phyloP scores from a whole-genome alignment of 306 rosid species.

The Quercus glauca region DNA sequence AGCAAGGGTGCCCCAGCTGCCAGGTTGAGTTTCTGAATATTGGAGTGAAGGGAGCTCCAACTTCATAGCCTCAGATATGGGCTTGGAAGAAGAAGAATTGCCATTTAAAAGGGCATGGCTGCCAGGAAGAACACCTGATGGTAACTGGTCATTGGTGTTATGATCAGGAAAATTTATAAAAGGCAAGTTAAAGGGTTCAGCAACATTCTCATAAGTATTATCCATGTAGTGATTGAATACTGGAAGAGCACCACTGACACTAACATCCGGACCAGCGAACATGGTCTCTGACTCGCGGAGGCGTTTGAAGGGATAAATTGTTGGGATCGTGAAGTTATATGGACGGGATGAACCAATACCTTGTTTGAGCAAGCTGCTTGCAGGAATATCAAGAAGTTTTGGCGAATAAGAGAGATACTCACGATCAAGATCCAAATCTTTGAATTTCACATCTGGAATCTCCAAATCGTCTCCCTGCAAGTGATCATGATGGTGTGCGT shows the following conservation, averaged over 20 bases:
- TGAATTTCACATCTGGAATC: conserved; percentile 47
- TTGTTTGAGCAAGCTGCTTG: conserved; percentile 38
- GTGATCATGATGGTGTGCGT: conserved; percentile 25
- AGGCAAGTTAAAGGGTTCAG: conserved; percentile 32
- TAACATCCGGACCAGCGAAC: conserved; percentile 24
- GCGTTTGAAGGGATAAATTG: conserved; percentile 40
- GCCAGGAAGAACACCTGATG: conserved; percentile 37
- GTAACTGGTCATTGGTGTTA: conserved; percentile 23
- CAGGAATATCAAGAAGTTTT: conserved; percentile 30
- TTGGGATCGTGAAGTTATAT: conserved; percentile 30
- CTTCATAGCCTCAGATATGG: conserved; percentile 55
- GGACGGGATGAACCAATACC: conserved; percentile 34
- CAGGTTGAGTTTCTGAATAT: conserved; percentile 62
- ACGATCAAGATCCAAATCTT: conserved; percentile 20
- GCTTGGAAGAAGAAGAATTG: conserved; percentile 67
- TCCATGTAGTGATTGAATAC: conserved; percentile 35
- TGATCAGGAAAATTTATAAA: conserved; percentile 36
- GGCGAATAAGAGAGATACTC: conserved; percentile 30
- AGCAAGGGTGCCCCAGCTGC: conserved; percentile 42
- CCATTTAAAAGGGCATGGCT: conserved; percentile 71
- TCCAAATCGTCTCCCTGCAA: conserved; percentile 33
- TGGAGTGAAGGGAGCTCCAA: conserved; percentile 99
- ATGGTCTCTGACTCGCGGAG: conserved; percentile 31
- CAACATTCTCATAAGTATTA: conserved; percentile 26
- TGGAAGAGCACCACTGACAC: conserved; percentile 29